Evolutionary conservation across 208 protist species (phyloP).

Genomic region (Naegleria fowleri): DNA sequence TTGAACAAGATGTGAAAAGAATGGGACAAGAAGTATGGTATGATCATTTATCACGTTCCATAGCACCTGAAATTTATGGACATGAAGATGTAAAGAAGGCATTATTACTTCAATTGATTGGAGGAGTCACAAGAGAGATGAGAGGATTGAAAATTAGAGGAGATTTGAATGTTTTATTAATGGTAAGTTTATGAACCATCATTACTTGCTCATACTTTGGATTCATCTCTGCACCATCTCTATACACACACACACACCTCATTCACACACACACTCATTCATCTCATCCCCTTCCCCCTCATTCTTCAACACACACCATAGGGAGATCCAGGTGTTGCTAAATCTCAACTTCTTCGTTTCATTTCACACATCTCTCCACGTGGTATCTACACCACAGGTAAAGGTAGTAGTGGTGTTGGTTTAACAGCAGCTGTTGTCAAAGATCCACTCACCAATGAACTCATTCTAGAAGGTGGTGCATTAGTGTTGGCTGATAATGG

Average conservation of each 20-base stretch:
- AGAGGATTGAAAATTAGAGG: conserved; percentile 78
- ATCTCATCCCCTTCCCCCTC: conserved; percentile 51
- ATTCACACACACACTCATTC: no score
- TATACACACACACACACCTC: no score
- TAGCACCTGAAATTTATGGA: conserved; percentile 97
- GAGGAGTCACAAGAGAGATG: conserved; percentile 36
- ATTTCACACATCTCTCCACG: conserved; percentile 92
- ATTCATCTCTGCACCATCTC: no score
- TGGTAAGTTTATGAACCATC: no score
- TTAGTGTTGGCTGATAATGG: conserved; percentile 94
- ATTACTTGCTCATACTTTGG: no score
- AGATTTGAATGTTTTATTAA: conserved; percentile 97
- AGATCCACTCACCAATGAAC: conserved; percentile 89
- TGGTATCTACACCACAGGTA: conserved; percentile 96
- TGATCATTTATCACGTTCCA: conserved; percentile 77
- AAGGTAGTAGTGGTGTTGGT: conserved; percentile 95
- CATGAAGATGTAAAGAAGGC: conserved; percentile 92
- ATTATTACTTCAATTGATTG: conserved; percentile 72
- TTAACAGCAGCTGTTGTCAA: conserved; percentile 95
- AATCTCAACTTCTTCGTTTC: conserved; percentile 96
- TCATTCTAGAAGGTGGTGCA: conserved; percentile 87
- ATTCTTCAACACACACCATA: conserved; percentile 51
- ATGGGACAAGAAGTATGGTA: conserved; percentile 63
- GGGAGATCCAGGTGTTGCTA: conserved; percentile 97
- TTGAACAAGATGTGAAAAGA: neutral